Conservation (phyloP, 2,329 filamentous ascomycete species). For the Boeremia lycopersici region DNA sequence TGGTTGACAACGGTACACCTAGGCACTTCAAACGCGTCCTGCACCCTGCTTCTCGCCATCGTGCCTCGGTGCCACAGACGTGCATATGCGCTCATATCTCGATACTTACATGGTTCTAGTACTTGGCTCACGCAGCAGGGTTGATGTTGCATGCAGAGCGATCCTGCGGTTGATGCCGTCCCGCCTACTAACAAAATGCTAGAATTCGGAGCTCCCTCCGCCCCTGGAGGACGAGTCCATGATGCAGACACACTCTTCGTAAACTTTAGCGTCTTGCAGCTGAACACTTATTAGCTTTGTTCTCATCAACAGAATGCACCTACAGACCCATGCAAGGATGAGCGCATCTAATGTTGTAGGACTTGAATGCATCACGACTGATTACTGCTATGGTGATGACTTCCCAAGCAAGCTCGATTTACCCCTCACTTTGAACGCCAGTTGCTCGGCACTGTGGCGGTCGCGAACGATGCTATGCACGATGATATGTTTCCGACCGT, state of each 20-base stretch:
- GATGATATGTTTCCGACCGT: conserved; percentile 7
- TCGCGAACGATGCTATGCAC: background rate
- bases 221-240: background rate
- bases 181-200: background rate
- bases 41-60: background rate
- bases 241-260: background rate
- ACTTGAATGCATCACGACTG: no score
- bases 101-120: no score
- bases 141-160: background rate
- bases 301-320: no score
- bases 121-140: background rate
- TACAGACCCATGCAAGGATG: no score
- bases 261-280: background rate
- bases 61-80: background rate
- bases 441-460: background rate
- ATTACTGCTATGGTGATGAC: no score
- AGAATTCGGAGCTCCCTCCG: conserved; percentile 1
- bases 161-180: background rate
- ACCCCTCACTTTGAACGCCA: background rate
- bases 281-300: background rate
- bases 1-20: no score
- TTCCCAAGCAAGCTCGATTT: background rate
- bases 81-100: background rate
- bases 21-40: no score
- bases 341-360: no score